Evolutionary conservation across 1,284 basidiomycete species (phyloP), one percentile per base, ranked within the genome.

Genomic region (Trichosporon faecale): DNA sequence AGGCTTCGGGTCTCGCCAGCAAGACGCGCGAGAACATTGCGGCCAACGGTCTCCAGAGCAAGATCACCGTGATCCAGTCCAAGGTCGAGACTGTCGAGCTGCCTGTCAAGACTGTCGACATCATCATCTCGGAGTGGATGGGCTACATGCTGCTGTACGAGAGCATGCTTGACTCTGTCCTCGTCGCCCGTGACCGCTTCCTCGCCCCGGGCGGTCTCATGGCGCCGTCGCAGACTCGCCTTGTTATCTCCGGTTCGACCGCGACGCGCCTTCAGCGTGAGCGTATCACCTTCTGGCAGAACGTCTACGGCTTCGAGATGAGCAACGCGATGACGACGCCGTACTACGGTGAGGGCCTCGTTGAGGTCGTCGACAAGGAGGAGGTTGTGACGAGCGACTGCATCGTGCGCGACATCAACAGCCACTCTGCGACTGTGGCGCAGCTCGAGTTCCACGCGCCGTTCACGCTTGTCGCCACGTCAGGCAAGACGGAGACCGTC

Each of bases 91-190:
- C 94, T 52, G 90, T 98, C 69, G 82, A 82, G 8, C 84, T 92
- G 11, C 81, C 83, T 8, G 90, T 92, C 2, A 88, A 90, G 27
- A 87, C 92, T 65, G 95, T 98, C 40, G 95, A 98, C 80, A 88
- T 98, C 66, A 94, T 99, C 79, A 87, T 98, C 65, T 95, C 92
- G 33, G 96, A 99, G 83, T 99, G 96, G 96, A 98, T 98, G 96
- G 84, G 93, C 3, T 95, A 95, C 79, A 91, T 91, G 40, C 85
- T 95, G 27, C 87, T 97, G 25, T 98, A 98, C 83, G 96, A 99
- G 83, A 93, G 91, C 61, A 98, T 98, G 96, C 88, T 98, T 27
- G 95, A 98, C 81, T 97, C 94, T 0, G 96, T 98, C 6, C 85
- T 99, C 11, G 49, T 65, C 29, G 72, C 72, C 3, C 72, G 72